Base-by-base conservation (phyloP, 768 basidiomycete species). In the Dictyophora rubrovolvata region DNA sequence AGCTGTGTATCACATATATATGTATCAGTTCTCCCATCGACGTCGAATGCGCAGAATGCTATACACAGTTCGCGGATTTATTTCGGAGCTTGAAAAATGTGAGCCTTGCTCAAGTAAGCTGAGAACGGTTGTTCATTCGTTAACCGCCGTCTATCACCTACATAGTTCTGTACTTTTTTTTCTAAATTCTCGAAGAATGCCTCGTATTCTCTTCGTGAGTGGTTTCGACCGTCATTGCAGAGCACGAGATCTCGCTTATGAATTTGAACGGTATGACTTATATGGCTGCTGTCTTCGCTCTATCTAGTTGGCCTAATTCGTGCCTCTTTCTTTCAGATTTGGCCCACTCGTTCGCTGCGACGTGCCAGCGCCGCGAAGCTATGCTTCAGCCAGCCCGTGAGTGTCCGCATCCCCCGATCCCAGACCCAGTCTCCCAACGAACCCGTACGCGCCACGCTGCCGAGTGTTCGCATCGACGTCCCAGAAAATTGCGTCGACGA, bases 301-400 rank as follows among this genome's bases (percentile, higher is more conserved):
- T n/a, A n/a, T n/a, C n/a, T n/a, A n/a, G n/a, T n/a, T 7, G 37
- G 54, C 37, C 18, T 5, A 5, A 53, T 53, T 46, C 28, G 1
- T 21, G 60, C 52, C 48, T 36, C 50, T 50, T 53, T 53, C 62
- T 20, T 21, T 14, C 68, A 92, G 89, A 58, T 93, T 77, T 64
- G 90, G 90, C 17, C 86, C 85, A 57, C 78, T 93, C 28, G 80
- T 92, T 61, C 87, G 90, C 61, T 93, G 91, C 73, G 91, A 93
- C 68, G 89, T 93, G 16, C 90, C 90, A 17, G 91, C 90, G 1
- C 87, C 89, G 1, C 83, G 89, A 63, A 87, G 88, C 72, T 83
- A 85, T 63, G 81, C 86, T 17, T 79, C 77, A 59, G 79, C 85
- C 47, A 88, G 87, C 66, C 88, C 89, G 89, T 92, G 77, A 89